These are phyloP conservation scores for Trichosporon sp. DNA, from an alignment of 1,284 basidiomycete genomes.

Conservation along the genomic window DNA sequence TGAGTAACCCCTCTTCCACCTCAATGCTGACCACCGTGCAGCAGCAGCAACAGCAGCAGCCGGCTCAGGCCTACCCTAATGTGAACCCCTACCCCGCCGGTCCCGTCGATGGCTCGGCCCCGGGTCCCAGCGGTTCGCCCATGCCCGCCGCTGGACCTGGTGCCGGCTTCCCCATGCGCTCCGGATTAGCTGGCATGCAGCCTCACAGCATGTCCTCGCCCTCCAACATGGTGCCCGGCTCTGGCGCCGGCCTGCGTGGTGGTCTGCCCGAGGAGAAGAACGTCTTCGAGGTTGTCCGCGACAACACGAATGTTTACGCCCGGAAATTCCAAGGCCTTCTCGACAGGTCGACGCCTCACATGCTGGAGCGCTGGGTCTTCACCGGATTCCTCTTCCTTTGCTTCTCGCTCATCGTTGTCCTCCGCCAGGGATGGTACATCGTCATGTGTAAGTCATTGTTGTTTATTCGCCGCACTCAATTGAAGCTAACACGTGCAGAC, in stretches of 20 bases:
- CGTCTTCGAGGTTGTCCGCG: conserved; percentile 46
- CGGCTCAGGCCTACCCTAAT: conserved; percentile 21
- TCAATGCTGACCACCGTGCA: background rate
- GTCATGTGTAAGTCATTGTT: conserved; percentile 35
- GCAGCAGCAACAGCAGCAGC: conserved; percentile 8
- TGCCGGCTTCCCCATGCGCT: conserved; percentile 46
- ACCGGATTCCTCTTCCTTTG: conserved; percentile 68
- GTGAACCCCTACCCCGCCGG: conserved; percentile 22
- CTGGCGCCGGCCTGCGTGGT: conserved; percentile 33
- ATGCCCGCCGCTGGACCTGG: conserved; percentile 42
- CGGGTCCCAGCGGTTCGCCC: conserved; percentile 5
- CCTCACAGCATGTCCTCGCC: conserved; percentile 37
- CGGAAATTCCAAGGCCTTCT: conserved; percentile 67
- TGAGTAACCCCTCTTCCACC: background rate
- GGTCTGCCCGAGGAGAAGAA: conserved; percentile 47
- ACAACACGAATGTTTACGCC: conserved; percentile 46
- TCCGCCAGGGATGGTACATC: conserved; percentile 95
- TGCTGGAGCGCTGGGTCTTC: conserved; percentile 80
- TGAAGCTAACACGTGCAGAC: conserved; percentile 52
- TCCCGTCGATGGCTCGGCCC: background rate
- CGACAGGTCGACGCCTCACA: conserved; percentile 87
- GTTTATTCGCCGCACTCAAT: background rate
- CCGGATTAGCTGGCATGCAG: conserved; percentile 45
- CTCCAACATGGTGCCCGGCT: conserved; percentile 32
- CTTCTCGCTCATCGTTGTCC: conserved; percentile 81